Conservation (phyloP, 768 basidiomycete species). For the Pleurotus platypus region DNA sequence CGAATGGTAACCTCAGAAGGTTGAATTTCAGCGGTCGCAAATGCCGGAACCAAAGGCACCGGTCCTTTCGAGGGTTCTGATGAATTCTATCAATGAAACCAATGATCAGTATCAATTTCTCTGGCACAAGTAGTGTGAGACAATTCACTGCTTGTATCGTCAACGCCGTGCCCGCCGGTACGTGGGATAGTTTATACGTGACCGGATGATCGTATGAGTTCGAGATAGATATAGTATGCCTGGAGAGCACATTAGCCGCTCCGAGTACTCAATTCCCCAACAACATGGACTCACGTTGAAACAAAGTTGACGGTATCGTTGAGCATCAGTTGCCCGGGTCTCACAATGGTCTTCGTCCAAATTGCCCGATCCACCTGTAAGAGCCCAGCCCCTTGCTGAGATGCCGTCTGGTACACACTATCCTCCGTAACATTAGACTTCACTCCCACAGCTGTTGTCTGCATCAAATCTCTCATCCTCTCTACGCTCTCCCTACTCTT, state of each 20-base stretch:
- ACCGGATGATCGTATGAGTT: slow-evolving; percentile 42
- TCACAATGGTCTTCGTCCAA: slow-evolving; percentile 45
- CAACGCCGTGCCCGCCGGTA: slow-evolving; percentile 52
- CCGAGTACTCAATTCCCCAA: neutral
- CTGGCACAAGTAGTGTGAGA: neutral
- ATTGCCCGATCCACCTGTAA: slow-evolving; percentile 58
- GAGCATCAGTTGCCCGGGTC: slow-evolving; percentile 53
- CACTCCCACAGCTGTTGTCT: slow-evolving; percentile 43
- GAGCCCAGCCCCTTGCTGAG: slow-evolving; percentile 54
- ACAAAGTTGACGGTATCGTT: slow-evolving; percentile 62
- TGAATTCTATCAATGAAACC: slow-evolving; percentile 5
- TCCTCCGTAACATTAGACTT: slow-evolving; percentile 42
- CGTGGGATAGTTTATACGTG: slow-evolving; percentile 44
- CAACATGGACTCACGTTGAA: slow-evolving; percentile 28
- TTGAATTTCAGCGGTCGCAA: slow-evolving; percentile 35
- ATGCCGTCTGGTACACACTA: slow-evolving; percentile 45
- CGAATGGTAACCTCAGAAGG: slow-evolving; percentile 29
- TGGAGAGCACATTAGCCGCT: slow-evolving; percentile 12
- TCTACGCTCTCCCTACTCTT: slow-evolving; percentile 12
- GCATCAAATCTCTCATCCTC: slow-evolving; percentile 29
- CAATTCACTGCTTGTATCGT: slow-evolving; percentile 29
- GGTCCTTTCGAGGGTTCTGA: slow-evolving; percentile 19
- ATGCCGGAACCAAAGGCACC: slow-evolving; percentile 30
- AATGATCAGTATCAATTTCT: too few relatives aligned
- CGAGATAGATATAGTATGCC: slow-evolving; percentile 46